These are phyloP conservation scores for Mitragyna speciosa DNA, from an alignment of 257 asterid genomes.

Conservation along the genomic window DNA sequence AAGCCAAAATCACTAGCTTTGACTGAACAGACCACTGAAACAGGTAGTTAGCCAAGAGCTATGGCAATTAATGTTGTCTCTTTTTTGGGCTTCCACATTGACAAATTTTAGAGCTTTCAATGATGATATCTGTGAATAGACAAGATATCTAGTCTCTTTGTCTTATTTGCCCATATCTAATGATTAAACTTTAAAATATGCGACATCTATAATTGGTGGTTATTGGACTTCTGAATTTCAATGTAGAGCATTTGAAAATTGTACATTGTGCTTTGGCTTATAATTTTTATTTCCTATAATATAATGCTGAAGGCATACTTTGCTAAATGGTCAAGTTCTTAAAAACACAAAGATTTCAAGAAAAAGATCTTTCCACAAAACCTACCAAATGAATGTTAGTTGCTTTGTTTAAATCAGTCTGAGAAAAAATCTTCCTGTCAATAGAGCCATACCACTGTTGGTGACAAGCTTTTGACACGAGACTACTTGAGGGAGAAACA, in stretches of 20 bases:
- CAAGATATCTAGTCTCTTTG: background rate
- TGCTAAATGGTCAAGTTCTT: background rate
- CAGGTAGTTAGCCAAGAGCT: conserved; percentile 13
- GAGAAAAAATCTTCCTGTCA: background rate
- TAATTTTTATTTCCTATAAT: background rate
- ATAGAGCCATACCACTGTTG: background rate
- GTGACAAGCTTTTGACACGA: background rate
- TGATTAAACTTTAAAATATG: background rate
- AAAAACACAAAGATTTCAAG: background rate
- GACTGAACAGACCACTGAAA: conserved; percentile 37
- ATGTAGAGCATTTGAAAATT: background rate
- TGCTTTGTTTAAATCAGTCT: background rate
- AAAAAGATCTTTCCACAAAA: background rate
- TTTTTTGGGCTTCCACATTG: background rate
- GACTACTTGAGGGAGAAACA: background rate
- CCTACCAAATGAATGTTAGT: background rate
- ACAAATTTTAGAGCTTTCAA: too few species aligned
- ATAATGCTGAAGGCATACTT: background rate
- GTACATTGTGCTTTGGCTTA: background rate
- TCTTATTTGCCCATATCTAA: background rate
- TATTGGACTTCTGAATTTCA: background rate
- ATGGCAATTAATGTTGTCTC: conserved; percentile 1
- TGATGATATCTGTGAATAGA: background rate
- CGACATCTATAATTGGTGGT: background rate
- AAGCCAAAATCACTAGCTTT: conserved; percentile 26